A percentile compares a stretch with the other conserved stretches of the same genome.
Evolutionary conservation across 495 filamentous ascomycete genomes (phyloP).

Genomic region (Podospora pseudocomata): DNA sequence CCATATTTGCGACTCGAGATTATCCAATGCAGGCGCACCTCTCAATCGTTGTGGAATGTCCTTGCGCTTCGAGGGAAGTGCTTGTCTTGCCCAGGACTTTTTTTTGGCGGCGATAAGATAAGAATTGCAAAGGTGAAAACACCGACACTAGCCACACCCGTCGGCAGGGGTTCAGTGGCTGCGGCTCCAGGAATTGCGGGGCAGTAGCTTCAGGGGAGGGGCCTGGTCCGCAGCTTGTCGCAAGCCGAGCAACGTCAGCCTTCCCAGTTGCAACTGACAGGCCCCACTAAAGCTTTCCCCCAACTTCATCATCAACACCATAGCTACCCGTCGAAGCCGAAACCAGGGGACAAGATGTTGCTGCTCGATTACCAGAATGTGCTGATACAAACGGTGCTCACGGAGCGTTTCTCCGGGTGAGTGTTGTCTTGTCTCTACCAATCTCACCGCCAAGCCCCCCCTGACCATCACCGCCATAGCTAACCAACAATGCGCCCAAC

Average conservation of each 20-base stretch:
- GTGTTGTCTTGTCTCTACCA: constrained; percentile 18
- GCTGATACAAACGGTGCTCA: constrained; percentile 90
- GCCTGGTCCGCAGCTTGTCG: constrained; percentile 9
- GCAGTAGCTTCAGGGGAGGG: constrained; percentile 16
- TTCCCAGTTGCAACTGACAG: not conserved
- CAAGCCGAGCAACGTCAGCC: constrained; percentile 30
- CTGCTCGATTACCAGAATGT: constrained; percentile 99
- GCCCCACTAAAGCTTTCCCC: not conserved
- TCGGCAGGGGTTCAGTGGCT: constrained; percentile 3
- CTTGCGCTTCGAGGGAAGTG: constrained; percentile 21
- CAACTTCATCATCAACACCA: not conserved
- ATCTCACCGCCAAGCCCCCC: not conserved
- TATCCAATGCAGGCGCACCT: constrained; percentile 18
- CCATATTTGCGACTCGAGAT: constrained; percentile 59
- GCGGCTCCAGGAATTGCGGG: constrained; percentile 15
- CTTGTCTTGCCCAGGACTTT: constrained; percentile 26
- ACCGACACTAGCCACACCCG: constrained; percentile 19
- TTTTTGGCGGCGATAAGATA: constrained; percentile 38
- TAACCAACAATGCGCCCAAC: constrained; percentile 11
- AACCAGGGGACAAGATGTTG: constrained; percentile 61
- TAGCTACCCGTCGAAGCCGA: not conserved
- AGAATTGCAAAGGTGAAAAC: constrained; percentile 6
- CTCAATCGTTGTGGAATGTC: constrained; percentile 19
- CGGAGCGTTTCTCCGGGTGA: constrained; percentile 90
- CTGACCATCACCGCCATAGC: not conserved